Evolutionary conservation across 306 rosid species (phyloP), one percentile per base, ranked within the genome.

Genomic region (Inga oerstediana): DNA sequence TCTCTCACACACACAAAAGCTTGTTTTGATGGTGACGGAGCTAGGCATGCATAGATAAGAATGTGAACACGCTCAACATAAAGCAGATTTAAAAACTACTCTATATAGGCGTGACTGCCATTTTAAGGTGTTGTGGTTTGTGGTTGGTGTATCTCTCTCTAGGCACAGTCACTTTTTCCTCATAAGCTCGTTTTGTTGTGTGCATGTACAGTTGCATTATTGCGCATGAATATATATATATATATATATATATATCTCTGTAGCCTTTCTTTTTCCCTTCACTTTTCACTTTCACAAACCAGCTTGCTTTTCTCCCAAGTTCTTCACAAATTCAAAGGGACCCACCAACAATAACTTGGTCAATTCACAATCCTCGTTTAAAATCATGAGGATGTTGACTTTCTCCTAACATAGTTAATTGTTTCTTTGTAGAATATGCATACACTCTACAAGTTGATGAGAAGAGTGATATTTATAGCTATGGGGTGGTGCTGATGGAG

Each of bases 401-500:
- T 83, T 14, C 69, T 35, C 49, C 82, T 54, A 44, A n/a, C 56
- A 4, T 46, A 54, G 58, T 61, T 71, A 30, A 67, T 69, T 65
- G 44, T 24, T n/a, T 12, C 16, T n/a, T 70, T 81, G 88, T 91
- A 96, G 98, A 96, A 80, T 94, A 96, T 81, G 98, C 98, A 3
- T 92, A 96, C 20, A 96, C 98, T 1, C 90, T 96, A 1, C 98
- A 96, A 86, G 98, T 96, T 5, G 99, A 96, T 48, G 99, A 96
- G 74, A 96, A 92, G 94, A 96, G 98, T 84, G 98, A 94, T 20
- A 96, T 96, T 1, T 96, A 93, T 79, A 96, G 98, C 82, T 96
- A 79, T 2, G 98, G 98, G 6, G 98, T 96, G 9, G 97, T 96
- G 78, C 39, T 94, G 30, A 87, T 94, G 94, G 99, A 96, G 89